A percentile compares a stretch with the other conserved stretches of the same genome.
These are phyloP conservation scores for Didymella exigua DNA, from an alignment of 2,329 filamentous ascomycete genomes.

Conservation along the genomic window DNA sequence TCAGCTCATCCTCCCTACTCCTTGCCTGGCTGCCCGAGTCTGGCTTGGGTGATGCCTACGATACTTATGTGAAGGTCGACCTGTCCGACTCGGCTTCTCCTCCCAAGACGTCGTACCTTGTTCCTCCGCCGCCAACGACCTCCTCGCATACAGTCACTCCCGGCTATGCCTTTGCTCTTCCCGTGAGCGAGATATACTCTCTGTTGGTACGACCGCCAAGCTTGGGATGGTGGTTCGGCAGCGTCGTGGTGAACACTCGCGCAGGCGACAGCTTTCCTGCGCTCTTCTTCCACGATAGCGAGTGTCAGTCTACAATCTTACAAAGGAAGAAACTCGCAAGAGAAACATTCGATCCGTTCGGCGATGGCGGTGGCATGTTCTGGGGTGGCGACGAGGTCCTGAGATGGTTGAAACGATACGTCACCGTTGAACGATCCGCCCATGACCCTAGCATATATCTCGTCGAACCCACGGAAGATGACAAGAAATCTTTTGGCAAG, in stretches of 20 bases:
- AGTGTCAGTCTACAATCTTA: slow-evolving; percentile 93
- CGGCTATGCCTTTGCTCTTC: slow-evolving; percentile 91
- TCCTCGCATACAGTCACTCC: slow-evolving; percentile 73
- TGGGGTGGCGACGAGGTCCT: slow-evolving; percentile 98
- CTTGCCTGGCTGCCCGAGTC: slow-evolving; percentile 94
- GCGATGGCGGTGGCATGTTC: slow-evolving; percentile 83
- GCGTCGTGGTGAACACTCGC: slow-evolving; percentile 87
- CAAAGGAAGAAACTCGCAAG: slow-evolving; percentile 86
- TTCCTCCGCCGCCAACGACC: slow-evolving; percentile 86
- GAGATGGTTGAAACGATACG: slow-evolving; percentile 85
- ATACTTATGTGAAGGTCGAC: slow-evolving; percentile 95
- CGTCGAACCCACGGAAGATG: slow-evolving; percentile 83
- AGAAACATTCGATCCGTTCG: slow-evolving; percentile 90
- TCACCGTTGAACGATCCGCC: slow-evolving; percentile 78
- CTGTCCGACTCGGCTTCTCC: slow-evolving; percentile 79
- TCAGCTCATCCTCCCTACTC: slow-evolving; percentile 72
- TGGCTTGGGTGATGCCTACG: slow-evolving; percentile 79
- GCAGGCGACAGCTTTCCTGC: slow-evolving; percentile 93
- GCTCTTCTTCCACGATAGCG: slow-evolving; percentile 95
- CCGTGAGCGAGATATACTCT: slow-evolving; percentile 87
- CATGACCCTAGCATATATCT: slow-evolving; percentile 92
- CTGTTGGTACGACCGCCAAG: slow-evolving; percentile 89
- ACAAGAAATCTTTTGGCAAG: slow-evolving; percentile 78
- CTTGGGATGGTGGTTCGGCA: slow-evolving; percentile 98
- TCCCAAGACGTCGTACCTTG: slow-evolving; percentile 85